Evolutionary conservation across 768 basidiomycete genomes (phyloP).

Genomic region (Cystobasidium ongulense): DNA sequence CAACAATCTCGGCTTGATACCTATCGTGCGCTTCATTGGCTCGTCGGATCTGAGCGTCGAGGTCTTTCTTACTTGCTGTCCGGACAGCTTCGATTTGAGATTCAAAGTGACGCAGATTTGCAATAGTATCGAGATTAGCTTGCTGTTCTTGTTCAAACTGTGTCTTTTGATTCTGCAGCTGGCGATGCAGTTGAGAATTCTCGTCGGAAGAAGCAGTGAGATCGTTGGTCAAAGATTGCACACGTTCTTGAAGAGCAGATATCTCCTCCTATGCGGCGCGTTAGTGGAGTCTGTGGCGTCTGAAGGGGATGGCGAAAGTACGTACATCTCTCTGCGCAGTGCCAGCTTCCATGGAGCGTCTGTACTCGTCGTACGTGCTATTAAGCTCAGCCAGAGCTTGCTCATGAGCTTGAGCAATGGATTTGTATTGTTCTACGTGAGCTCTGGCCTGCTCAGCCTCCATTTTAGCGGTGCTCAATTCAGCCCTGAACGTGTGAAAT

Average conservation of each 20-base stretch:
- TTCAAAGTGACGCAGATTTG: slow-evolving; percentile 52
- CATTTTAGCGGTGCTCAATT: slow-evolving; percentile 67
- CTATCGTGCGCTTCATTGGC: slow-evolving; percentile 69
- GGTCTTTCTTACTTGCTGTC: slow-evolving; percentile 52
- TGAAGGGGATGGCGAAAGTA: background rate
- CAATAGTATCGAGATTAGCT: slow-evolving; percentile 70
- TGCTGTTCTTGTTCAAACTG: slow-evolving; percentile 73
- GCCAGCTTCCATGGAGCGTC: slow-evolving; percentile 61
- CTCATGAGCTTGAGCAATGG: slow-evolving; percentile 75
- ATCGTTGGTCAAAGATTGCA: slow-evolving; percentile 55
- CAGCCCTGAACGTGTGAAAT: slow-evolving; percentile 50
- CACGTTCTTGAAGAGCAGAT: slow-evolving; percentile 57
- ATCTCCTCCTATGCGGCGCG: slow-evolving; percentile 55
- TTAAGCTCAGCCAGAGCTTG: slow-evolving; percentile 63
- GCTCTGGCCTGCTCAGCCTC: slow-evolving; percentile 63
- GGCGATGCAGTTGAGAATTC: slow-evolving; percentile 56
- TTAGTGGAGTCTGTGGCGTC: background rate
- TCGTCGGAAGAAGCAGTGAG: slow-evolving; percentile 51
- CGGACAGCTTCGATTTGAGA: slow-evolving; percentile 43
- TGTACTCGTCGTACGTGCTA: slow-evolving; percentile 70
- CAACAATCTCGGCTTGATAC: slow-evolving; percentile 69
- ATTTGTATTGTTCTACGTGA: slow-evolving; percentile 75
- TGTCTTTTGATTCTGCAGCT: slow-evolving; percentile 60
- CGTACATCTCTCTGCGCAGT: slow-evolving; percentile 61
- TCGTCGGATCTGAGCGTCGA: slow-evolving; percentile 61